Conservation (phyloP, 371 early-diverging fungal genomes). For the Apophysomyces trapeziformis region DNA sequence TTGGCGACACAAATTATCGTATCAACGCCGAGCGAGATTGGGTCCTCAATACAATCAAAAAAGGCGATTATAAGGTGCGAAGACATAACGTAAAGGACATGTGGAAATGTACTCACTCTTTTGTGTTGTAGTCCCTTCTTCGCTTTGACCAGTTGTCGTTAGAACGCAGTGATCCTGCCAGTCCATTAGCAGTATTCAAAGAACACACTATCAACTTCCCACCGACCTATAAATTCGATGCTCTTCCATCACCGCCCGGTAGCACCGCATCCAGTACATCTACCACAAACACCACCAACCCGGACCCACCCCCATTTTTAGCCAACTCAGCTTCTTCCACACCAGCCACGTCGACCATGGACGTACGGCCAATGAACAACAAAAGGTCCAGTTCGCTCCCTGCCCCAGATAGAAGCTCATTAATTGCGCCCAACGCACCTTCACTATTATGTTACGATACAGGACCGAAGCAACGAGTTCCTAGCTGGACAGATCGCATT, state of each 20-base stretch:
- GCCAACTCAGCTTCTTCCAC: slow-evolving; percentile 1
- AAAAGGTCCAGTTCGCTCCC: slow-evolving; percentile 1
- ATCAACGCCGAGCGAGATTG: slow-evolving; percentile 59
- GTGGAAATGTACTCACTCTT: neutral
- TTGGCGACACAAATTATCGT: slow-evolving; percentile 86
- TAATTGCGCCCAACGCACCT: slow-evolving; percentile 14
- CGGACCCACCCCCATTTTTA: slow-evolving; percentile 4
- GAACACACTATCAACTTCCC: slow-evolving; percentile 84
- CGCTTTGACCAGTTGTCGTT: slow-evolving; percentile 64
- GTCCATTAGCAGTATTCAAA: slow-evolving; percentile 63
- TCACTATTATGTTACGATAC: slow-evolving; percentile 63
- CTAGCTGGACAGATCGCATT: slow-evolving; percentile 93
- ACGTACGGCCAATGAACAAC: neutral
- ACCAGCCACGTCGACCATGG: slow-evolving; percentile 8
- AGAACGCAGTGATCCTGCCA: slow-evolving; percentile 48
- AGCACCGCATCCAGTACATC: slow-evolving; percentile 8
- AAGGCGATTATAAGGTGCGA: slow-evolving; percentile 51
- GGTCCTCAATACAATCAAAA: slow-evolving; percentile 56
- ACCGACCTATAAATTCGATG: slow-evolving; percentile 90
- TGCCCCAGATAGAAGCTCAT: neutral
- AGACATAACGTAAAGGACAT: neutral
- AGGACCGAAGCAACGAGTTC: slow-evolving; percentile 82
- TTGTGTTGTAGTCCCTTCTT: slow-evolving; percentile 49
- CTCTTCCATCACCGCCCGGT: slow-evolving; percentile 16
- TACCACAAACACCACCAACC: slow-evolving; percentile 6